phyloP scores from a whole-genome alignment of 208 protist species.

The Trypanosoma platydactyli region DNA sequence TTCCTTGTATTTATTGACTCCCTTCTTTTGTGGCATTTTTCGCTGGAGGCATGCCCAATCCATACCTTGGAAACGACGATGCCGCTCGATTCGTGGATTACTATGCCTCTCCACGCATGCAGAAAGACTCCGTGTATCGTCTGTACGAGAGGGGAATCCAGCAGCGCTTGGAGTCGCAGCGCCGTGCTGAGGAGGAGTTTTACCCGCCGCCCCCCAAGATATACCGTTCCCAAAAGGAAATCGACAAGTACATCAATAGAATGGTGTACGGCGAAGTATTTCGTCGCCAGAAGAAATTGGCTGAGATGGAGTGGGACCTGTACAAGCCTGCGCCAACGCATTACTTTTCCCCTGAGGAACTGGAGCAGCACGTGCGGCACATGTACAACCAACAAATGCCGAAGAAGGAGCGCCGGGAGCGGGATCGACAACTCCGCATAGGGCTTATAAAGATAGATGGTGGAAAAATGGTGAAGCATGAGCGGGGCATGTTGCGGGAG shows the following conservation, averaged over 20 bases:
- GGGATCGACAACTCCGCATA: conserved; percentile 41
- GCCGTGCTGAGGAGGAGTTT: conserved; percentile 41
- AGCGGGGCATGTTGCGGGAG: background rate
- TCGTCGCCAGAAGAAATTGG: conserved; percentile 64
- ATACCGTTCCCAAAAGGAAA: conserved; percentile 56
- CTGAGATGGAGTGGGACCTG: conserved; percentile 58
- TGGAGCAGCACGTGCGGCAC: conserved; percentile 57
- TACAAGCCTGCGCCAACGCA: conserved; percentile 42
- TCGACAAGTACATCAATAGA: conserved; percentile 61
- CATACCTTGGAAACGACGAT: conserved; percentile 63
- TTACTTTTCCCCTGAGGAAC: conserved; percentile 30
- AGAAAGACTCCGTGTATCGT: conserved; percentile 64
- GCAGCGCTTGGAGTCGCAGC: conserved; percentile 40
- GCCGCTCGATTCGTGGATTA: conserved; percentile 74
- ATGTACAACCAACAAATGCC: conserved; percentile 69
- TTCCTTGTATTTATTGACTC: background rate
- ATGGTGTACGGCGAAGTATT: conserved; percentile 69
- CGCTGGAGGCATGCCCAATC: conserved; percentile 54
- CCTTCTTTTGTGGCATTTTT: background rate
- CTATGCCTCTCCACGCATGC: conserved; percentile 74
- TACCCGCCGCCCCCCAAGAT: conserved; percentile 44
- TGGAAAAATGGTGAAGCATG: background rate
- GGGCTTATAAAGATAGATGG: conserved; percentile 30
- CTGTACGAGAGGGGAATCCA: conserved; percentile 60
- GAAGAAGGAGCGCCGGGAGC: conserved; percentile 33